Conservation (phyloP, 305 asterid genomes). For the Petunia hybrid region DNA sequence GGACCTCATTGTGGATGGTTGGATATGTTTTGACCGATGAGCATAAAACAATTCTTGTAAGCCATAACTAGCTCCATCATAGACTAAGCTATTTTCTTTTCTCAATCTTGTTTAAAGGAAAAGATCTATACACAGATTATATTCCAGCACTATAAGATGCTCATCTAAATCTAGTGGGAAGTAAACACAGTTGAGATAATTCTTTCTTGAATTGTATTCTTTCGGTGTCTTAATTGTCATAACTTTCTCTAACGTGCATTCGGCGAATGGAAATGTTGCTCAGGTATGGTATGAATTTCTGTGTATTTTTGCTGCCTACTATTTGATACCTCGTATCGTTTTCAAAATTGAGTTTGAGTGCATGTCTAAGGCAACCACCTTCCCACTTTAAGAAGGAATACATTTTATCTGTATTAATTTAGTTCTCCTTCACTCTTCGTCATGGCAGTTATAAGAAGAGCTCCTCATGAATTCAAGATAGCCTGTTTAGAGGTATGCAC, state of each 20-base stretch:
- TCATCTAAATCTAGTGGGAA: slow-evolving; percentile 8
- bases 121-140: slow-evolving; percentile 26
- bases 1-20: background rate
- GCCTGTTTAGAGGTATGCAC: slow-evolving; percentile 92
- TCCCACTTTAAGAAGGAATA: slow-evolving; percentile 12
- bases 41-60: background rate
- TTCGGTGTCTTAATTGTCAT: background rate
- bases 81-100: slow-evolving; percentile 5
- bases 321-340: background rate
- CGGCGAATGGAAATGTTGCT: background rate
- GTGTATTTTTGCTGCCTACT: background rate
- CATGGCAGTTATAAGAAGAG: slow-evolving; percentile 91
- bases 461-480: slow-evolving; percentile 98
- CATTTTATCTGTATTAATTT: slow-evolving; percentile 7
- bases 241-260: background rate
- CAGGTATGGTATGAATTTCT: background rate
- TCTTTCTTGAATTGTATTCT: background rate
- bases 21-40: background rate
- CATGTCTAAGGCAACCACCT: background rate
- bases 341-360: slow-evolving; percentile 4
- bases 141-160: background rate
- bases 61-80: background rate
- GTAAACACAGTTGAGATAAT: background rate
- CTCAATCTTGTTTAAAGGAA: background rate
- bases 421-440: slow-evolving; percentile 27